A percentile compares a stretch with the other conserved stretches of the same genome.
phyloP scores from a whole-genome alignment of 305 asterid genomes.

The Fraxinus nigra region DNA sequence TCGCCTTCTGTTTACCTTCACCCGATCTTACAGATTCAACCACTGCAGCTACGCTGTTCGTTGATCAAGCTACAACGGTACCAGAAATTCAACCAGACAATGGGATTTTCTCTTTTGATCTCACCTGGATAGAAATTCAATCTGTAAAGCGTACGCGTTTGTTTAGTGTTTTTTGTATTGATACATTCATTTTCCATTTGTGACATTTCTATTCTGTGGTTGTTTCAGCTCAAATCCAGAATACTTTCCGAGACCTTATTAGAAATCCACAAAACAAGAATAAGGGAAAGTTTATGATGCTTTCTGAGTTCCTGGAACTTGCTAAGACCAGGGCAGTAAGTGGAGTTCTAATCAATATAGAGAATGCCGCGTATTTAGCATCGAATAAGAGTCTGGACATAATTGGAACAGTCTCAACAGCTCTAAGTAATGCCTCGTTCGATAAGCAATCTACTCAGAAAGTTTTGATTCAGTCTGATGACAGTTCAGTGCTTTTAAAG shows the following conservation, averaged over 20 bases:
- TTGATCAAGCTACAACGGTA: constrained; percentile 43
- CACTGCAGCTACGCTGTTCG: constrained; percentile 59
- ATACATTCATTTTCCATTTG: not conserved
- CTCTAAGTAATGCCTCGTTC: constrained; percentile 64
- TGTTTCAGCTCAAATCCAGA: constrained; percentile 65
- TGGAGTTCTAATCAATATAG: constrained; percentile 60
- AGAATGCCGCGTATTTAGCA: constrained; percentile 85
- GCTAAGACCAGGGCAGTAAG: constrained; percentile 54
- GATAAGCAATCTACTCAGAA: constrained; percentile 60
- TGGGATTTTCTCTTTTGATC: constrained; percentile 88
- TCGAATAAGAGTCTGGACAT: constrained; percentile 64
- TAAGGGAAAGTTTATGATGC: constrained; percentile 70
- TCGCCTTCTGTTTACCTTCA: constrained; percentile 71
- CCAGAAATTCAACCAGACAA: constrained; percentile 54
- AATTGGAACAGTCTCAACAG: constrained; percentile 50
- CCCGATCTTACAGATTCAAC: constrained; percentile 72
- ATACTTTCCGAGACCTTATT: constrained; percentile 31
- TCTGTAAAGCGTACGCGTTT: constrained; percentile 50
- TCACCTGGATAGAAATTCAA: constrained; percentile 76
- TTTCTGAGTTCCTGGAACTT: constrained; percentile 70
- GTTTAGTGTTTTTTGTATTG: not conserved
- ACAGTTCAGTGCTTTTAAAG: constrained; percentile 63
- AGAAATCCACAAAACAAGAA: constrained; percentile 77
- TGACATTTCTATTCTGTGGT: not conserved
- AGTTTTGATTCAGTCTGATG: constrained; percentile 75